These are phyloP conservation scores for Glaciozyma martinii DNA, from an alignment of 768 basidiomycete genomes.

Conservation along the genomic window DNA sequence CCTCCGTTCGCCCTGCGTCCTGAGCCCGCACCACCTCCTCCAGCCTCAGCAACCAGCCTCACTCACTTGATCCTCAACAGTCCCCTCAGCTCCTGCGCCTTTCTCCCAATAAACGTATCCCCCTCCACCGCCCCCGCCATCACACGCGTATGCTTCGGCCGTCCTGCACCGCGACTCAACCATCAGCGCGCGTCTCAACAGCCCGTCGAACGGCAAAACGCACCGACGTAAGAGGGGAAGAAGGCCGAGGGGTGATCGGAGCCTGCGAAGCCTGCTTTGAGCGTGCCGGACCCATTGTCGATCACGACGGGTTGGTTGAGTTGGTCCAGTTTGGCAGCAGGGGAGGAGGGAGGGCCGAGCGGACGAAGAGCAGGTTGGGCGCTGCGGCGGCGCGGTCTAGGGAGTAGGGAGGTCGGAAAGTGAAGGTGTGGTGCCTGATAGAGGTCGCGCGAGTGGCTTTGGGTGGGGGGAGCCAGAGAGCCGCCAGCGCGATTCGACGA, in stretches of 20 bases:
- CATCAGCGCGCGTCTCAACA: slow-evolving; percentile 34
- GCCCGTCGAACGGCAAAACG: background rate
- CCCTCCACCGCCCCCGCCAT: slow-evolving; percentile 97
- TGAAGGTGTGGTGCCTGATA: too few species aligned
- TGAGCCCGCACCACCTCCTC: background rate
- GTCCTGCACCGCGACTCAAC: slow-evolving; percentile 49
- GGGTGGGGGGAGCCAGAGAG: too few species aligned
- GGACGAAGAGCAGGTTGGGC: too few species aligned
- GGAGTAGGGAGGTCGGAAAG: too few species aligned
- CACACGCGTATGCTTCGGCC: slow-evolving; percentile 93
- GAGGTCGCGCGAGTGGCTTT: too few species aligned
- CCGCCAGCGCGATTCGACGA: too few species aligned
- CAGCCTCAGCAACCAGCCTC: background rate
- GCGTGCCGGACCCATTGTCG: slow-evolving; percentile 48
- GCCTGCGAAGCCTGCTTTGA: slow-evolving; percentile 1
- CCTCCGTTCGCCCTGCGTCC: too few species aligned
- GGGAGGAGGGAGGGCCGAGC: too few species aligned
- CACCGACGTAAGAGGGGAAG: slow-evolving; percentile 68
- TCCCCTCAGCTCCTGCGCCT: slow-evolving; percentile 91
- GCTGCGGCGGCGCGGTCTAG: too few species aligned
- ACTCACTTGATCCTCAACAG: slow-evolving; percentile 65
- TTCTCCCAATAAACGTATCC: slow-evolving; percentile 88
- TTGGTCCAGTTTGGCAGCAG: too few species aligned
- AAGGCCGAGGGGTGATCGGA: slow-evolving; percentile 50
- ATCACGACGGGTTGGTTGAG: slow-evolving; percentile 97